These are phyloP conservation scores for cucumber (Cucumis sativus) DNA, from an alignment of 306 rosid species.

Conservation along the genomic window Cucumber_9930_V3 NC_026657.2:6958001-6958500, in stretches of 20 bases:
- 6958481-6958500: background rate
- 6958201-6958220: background rate
- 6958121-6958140: background rate
- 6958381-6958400: background rate
- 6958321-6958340: no score
- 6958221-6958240: background rate
- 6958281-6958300: no score
- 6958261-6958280: no score
- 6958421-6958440: background rate
- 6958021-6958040: background rate
- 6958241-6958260: background rate
- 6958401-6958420: background rate
- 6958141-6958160: background rate
- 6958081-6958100: background rate
- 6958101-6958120: background rate
- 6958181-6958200: background rate
- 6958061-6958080: background rate
- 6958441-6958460: background rate
- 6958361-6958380: background rate
- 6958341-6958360: background rate
- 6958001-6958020: no score
- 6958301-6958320: no score
- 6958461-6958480: background rate
- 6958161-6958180: background rate
- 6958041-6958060: background rate